Percentiles rank a stretch among this genome's conserved stretches.
These are phyloP conservation scores for Phenoliferia sp. DNA, from an alignment of 1,284 basidiomycete species.

Conservation along the genomic window DNA sequence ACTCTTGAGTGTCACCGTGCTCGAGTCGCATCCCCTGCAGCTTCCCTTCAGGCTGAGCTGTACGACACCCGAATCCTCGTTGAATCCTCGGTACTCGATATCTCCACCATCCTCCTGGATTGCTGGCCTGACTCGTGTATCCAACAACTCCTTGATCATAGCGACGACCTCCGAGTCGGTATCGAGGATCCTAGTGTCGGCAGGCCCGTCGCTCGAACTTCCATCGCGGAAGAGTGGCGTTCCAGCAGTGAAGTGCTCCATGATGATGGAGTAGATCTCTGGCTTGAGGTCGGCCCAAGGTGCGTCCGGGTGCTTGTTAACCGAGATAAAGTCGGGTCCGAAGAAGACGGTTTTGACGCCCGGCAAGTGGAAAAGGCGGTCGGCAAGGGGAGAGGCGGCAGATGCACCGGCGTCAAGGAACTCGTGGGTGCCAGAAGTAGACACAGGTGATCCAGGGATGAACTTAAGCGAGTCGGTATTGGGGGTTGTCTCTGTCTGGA, in stretches of 20 bases:
- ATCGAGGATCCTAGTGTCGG: conserved; percentile 93
- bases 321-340: conserved; percentile 96
- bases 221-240: conserved; percentile 69
- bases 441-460: conserved; percentile 85
- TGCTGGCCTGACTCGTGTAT: conserved; percentile 89
- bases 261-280: conserved; percentile 95
- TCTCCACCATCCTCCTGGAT: conserved; percentile 91
- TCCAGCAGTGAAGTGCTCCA: conserved; percentile 94
- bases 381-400: conserved; percentile 80
- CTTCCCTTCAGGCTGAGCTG: conserved; percentile 89
- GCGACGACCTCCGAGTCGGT: conserved; percentile 96
- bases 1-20: conserved; percentile 84
- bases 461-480: conserved; percentile 98
- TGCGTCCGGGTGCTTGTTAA: conserved; percentile 82
- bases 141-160: conserved; percentile 97
- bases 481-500: conserved; percentile 93
- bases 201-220: conserved; percentile 62
- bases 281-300: conserved; percentile 90
- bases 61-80: conserved; percentile 52
- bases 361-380: conserved; percentile 86
- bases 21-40: conserved; percentile 88
- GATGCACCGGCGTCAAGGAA: conserved; percentile 85
- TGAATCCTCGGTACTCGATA: conserved; percentile 52
- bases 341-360: conserved; percentile 87
- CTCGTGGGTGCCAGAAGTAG: conserved; percentile 77